Conservation (phyloP, 1,284 basidiomycete genomes). For the Neonothopanus nambi region DNA sequence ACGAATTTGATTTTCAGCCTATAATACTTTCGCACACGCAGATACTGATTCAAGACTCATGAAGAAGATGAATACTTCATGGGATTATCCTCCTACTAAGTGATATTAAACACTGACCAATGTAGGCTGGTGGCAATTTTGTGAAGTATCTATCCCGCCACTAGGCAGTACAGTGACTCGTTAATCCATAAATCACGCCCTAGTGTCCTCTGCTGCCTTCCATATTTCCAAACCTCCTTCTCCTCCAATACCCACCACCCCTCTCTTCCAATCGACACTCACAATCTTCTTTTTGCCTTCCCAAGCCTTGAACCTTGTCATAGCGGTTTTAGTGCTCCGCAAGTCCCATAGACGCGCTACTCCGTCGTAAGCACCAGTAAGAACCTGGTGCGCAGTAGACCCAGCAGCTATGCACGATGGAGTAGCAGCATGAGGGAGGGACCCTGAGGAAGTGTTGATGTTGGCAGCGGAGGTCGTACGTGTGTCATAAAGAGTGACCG, state of each 20-base stretch:
- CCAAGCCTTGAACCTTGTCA: slow-evolving; percentile 70
- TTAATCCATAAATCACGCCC: background rate
- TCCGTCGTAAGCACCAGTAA: slow-evolving; percentile 84
- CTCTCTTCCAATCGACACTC: slow-evolving; percentile 74
- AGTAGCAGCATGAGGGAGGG: slow-evolving; percentile 71
- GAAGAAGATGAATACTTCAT: no score
- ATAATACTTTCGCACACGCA: no score
- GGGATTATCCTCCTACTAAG: no score
- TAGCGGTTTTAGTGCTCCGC: slow-evolving; percentile 61
- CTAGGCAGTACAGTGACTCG: no score
- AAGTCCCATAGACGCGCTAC: slow-evolving; percentile 87
- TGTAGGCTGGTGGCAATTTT: no score
- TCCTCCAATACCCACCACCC: slow-evolving; percentile 76
- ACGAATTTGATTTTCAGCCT: no score
- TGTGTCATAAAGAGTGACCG: slow-evolving; percentile 67
- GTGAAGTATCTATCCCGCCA: no score
- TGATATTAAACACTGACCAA: no score
- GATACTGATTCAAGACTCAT: no score
- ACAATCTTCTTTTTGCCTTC: slow-evolving; percentile 64
- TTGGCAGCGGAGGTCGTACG: slow-evolving; percentile 39
- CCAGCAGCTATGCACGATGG: slow-evolving; percentile 71
- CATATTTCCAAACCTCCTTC: slow-evolving; percentile 85
- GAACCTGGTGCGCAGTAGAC: slow-evolving; percentile 58
- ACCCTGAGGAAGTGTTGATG: slow-evolving; percentile 42
- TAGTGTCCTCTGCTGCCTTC: slow-evolving; percentile 47